Evolutionary conservation across 495 filamentous ascomycete species (phyloP).

Genomic region (Hypoxylon trugodes): DNA sequence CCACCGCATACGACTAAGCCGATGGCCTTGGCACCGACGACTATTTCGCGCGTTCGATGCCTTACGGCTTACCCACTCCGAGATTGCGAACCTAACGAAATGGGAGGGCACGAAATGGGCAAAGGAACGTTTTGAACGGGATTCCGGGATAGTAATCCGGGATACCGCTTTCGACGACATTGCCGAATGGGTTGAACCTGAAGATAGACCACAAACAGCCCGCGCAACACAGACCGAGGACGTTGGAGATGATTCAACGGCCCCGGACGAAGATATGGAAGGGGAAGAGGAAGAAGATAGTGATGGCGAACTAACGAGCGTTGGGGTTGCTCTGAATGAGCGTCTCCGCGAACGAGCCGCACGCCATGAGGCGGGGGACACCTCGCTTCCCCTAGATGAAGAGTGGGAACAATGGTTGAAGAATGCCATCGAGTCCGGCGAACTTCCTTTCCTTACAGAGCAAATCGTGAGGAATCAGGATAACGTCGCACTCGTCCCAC

Average conservation of each 20-base stretch:
- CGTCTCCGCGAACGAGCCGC: conserved; percentile 74
- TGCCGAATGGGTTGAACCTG: conserved; percentile 59
- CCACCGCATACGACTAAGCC: conserved; percentile 83
- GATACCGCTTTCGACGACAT: conserved; percentile 84
- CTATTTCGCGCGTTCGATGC: conserved; percentile 85
- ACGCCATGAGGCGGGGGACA: conserved; percentile 67
- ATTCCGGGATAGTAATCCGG: conserved; percentile 73
- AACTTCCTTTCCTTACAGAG: conserved; percentile 54
- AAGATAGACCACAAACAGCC: conserved; percentile 51
- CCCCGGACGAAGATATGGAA: conserved; percentile 60
- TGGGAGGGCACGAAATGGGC: conserved; percentile 97
- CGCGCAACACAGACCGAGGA: conserved; percentile 43
- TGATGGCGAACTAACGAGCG: conserved; percentile 74
- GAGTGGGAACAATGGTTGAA: conserved; percentile 90
- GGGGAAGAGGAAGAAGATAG: conserved; percentile 69
- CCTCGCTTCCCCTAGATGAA: conserved; percentile 71
- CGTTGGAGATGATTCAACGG: conserved; percentile 49
- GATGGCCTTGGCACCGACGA: conserved; percentile 80
- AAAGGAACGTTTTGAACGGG: conserved; percentile 81
- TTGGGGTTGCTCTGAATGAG: conserved; percentile 75
- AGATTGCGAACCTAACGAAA: conserved; percentile 81
- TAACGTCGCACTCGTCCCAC: conserved; percentile 44
- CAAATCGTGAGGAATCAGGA: conserved; percentile 45
- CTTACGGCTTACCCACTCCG: conserved; percentile 75
- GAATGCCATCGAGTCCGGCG: conserved; percentile 72